Percentiles rank a stretch among this genome's conserved stretches.
These are phyloP conservation scores for Aureobasidium sp. DNA, from an alignment of 2,329 filamentous ascomycete genomes.

Conservation along the genomic window DNA sequence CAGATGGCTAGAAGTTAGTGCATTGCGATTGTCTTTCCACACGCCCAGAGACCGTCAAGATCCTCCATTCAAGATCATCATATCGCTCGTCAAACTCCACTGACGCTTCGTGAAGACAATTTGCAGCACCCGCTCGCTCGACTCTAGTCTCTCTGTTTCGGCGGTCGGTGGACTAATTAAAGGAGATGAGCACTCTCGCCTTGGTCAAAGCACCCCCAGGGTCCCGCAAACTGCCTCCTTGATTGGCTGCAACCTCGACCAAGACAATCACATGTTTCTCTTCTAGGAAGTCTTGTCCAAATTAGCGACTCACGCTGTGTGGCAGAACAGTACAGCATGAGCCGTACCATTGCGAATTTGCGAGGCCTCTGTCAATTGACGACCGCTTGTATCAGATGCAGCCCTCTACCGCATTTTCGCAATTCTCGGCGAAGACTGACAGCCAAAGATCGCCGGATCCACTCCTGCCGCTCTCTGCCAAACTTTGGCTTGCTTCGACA, in stretches of 20 bases:
- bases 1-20: constrained; percentile 1
- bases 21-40: background rate
- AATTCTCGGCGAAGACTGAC: background rate
- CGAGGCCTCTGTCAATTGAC: background rate
- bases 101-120: background rate
- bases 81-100: background rate
- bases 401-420: background rate
- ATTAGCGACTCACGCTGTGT: constrained; percentile 1
- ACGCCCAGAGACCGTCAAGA: background rate
- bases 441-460: constrained; percentile 1
- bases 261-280: background rate
- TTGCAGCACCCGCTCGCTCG: background rate
- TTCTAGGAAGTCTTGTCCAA: background rate
- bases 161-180: background rate
- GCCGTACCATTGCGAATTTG: background rate
- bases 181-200: background rate
- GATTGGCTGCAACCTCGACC: background rate
- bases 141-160: constrained; percentile 6
- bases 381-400: constrained; percentile 4
- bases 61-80: constrained; percentile 4
- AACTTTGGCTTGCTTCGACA: constrained; percentile 1
- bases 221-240: background rate
- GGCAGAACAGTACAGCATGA: background rate
- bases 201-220: background rate
- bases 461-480: background rate